Evolutionary conservation across 2,329 filamentous ascomycete genomes (phyloP), one percentile per base, ranked within the genome.

Genomic region (Mariannaea sp.): DNA sequence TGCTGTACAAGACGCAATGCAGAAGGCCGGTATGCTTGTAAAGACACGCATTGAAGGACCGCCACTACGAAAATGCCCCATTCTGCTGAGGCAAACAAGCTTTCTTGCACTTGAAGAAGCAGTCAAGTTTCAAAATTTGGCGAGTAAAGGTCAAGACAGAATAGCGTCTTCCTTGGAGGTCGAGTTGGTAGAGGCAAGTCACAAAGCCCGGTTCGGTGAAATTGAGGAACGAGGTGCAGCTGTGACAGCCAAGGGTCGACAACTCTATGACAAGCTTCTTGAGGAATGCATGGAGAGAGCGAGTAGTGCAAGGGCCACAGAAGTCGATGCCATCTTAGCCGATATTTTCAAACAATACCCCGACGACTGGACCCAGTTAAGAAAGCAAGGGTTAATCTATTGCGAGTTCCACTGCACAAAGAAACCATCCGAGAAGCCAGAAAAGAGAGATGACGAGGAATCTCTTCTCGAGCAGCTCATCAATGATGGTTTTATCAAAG

Each of bases 21-120:
- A 65, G 0, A 51, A 57, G 1, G 61, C 63, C 2, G 74, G 74
- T 0, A 69, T 83, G 49, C 61, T 70, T 1, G 74, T 71, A 1
- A 83, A 83, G 55, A 73, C 76, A 1, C 67, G 72, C 1, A 80
- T 83, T 14, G 80, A 83, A 53, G 80, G 80, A 0, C 80, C 80
- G 0, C 80, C 80, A 0, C 49, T 55, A 2, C 67, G 78, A 3
- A 49, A 56, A 1, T 79, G 73, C 22, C 74, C 74, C 0, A 77
- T 82, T 5, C 68, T 82, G 1, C 65, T 82, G 7, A 71, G 79
- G 0, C 80, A 82, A 54, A 82, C 80, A 0, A 83, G 80, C 51
- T 82, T 83, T 52, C 66, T 76, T 2, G 80, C 80, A 0, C 61
- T 81, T 0, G 74, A 80, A 45, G 80, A 82, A 58, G 65, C 65